These are phyloP conservation scores for Lepidium campestre DNA, from an alignment of 441 rosid species.

Conservation along the genomic window DNA sequence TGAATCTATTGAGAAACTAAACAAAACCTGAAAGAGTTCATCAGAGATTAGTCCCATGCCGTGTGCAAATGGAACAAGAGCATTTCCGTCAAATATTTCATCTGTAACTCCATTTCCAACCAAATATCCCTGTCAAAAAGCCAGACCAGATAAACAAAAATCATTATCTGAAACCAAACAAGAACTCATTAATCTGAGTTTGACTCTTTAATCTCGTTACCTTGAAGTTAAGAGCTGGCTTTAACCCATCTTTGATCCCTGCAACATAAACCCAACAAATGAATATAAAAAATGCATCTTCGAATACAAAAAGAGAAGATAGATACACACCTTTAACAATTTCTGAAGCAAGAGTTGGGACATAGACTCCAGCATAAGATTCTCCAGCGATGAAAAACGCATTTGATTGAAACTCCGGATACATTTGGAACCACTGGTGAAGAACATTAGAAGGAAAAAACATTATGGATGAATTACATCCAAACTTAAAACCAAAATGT, in stretches of 20 bases:
- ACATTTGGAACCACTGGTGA: slow-evolving; percentile 73
- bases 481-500: not conserved
- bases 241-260: slow-evolving; percentile 36
- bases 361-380: slow-evolving; percentile 87
- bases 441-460: not conserved
- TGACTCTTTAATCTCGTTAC: slow-evolving; percentile 21
- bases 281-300: not conserved
- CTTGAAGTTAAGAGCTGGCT: slow-evolving; percentile 66
- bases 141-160: not conserved
- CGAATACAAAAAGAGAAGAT: not conserved
- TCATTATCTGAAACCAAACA: not conserved
- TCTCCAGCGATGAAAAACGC: slow-evolving; percentile 82
- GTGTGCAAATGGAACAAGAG: slow-evolving; percentile 80
- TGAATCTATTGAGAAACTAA: not conserved
- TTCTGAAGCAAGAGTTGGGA: slow-evolving; percentile 81
- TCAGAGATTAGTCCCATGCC: slow-evolving; percentile 89
- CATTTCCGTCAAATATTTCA: slow-evolving; percentile 55
- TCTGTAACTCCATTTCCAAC: slow-evolving; percentile 91
- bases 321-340: slow-evolving; percentile 51
- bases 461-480: not conserved
- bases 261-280: not conserved
- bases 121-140: slow-evolving; percentile 59
- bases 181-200: not conserved
- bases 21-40: slow-evolving; percentile 55
- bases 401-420: slow-evolving; percentile 68